Conservation (phyloP, 2,329 filamentous ascomycete species). For the Cytospora piceicola region DNA sequence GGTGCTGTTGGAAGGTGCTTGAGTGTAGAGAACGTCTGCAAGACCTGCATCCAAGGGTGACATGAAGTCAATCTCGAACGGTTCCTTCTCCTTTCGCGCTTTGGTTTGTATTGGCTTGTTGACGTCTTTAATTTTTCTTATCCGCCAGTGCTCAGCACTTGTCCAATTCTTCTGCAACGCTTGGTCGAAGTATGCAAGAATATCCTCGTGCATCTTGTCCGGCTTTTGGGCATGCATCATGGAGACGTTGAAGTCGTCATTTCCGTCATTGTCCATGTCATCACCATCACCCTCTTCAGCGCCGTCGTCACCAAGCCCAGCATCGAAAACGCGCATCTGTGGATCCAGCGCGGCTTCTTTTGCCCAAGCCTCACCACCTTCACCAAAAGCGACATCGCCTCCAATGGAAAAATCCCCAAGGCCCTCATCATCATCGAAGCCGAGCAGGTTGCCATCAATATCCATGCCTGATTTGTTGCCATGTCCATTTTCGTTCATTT, state of each 20-base stretch:
- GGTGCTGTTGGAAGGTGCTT: slow-evolving; percentile 75
- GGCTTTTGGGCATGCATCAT: slow-evolving; percentile 69
- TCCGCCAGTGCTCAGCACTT: slow-evolving; percentile 98
- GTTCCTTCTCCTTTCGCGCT: slow-evolving; percentile 91
- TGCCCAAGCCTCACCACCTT: slow-evolving; percentile 95
- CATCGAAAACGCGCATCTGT: slow-evolving; percentile 79
- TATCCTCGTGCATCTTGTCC: slow-evolving; percentile 83
- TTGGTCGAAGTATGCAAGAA: slow-evolving; percentile 97
- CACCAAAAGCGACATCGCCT: slow-evolving; percentile 82
- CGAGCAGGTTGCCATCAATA: slow-evolving; percentile 81
- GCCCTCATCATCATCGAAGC: slow-evolving; percentile 80
- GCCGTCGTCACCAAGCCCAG: slow-evolving; percentile 59
- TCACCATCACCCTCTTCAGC: slow-evolving; percentile 57
- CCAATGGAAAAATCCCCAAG: slow-evolving; percentile 73
- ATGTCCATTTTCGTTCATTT: slow-evolving; percentile 56
- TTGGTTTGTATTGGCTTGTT: slow-evolving; percentile 66
- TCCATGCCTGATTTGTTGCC: slow-evolving; percentile 77
- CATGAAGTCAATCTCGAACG: slow-evolving; percentile 90
- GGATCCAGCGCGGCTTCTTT: slow-evolving; percentile 84
- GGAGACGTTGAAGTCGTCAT: slow-evolving; percentile 78
- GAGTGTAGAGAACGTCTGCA: slow-evolving; percentile 79
- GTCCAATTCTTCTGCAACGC: slow-evolving; percentile 97
- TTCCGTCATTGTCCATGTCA: slow-evolving; percentile 61
- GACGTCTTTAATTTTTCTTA: slow-evolving; percentile 84
- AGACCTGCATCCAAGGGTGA: slow-evolving; percentile 72